These are phyloP conservation scores for Parastagonospora nodorum DNA, from an alignment of 2,329 filamentous ascomycete species.

Conservation along the genomic window DNA sequence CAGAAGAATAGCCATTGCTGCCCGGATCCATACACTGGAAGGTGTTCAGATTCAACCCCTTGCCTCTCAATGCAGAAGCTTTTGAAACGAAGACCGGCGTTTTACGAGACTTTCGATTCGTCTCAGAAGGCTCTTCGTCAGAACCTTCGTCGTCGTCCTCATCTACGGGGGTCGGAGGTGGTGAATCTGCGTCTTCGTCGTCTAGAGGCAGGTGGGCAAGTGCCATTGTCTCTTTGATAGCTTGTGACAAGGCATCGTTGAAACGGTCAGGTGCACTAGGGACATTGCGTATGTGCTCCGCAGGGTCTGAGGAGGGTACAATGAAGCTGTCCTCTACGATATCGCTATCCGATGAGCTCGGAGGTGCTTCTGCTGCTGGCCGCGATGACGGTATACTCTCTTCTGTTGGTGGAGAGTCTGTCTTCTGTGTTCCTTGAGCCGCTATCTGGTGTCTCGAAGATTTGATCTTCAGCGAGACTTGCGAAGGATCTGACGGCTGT, in stretches of 20 bases:
- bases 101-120: constrained; percentile 12
- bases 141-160: constrained; percentile 21
- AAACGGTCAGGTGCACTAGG: constrained; percentile 5
- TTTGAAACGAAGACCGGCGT: constrained; percentile 9
- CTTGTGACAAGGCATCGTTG: constrained; percentile 65
- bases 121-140: constrained; percentile 28
- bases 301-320: constrained; percentile 11
- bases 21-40: constrained; percentile 67
- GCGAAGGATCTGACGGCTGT: constrained; percentile 16
- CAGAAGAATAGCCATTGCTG: constrained; percentile 48
- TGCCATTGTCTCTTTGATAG: constrained; percentile 67
- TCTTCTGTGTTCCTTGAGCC: constrained; percentile 39
- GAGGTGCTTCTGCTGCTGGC: constrained; percentile 1
- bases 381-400: constrained; percentile 31
- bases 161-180: constrained; percentile 30
- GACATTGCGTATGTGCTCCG: neutral
- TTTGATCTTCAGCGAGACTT: constrained; percentile 58
- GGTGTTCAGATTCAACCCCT: constrained; percentile 43
- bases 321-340: constrained; percentile 40
- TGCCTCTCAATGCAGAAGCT: constrained; percentile 12
- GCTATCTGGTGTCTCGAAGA: constrained; percentile 49
- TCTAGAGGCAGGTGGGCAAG: constrained; percentile 61
- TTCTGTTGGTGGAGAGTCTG: constrained; percentile 45
- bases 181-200: constrained; percentile 39
- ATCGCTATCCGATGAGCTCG: constrained; percentile 15